Evolutionary conservation across 306 rosid genomes (phyloP), one percentile per base, ranked within the genome.

Genomic region (Prunus padus): DNA sequence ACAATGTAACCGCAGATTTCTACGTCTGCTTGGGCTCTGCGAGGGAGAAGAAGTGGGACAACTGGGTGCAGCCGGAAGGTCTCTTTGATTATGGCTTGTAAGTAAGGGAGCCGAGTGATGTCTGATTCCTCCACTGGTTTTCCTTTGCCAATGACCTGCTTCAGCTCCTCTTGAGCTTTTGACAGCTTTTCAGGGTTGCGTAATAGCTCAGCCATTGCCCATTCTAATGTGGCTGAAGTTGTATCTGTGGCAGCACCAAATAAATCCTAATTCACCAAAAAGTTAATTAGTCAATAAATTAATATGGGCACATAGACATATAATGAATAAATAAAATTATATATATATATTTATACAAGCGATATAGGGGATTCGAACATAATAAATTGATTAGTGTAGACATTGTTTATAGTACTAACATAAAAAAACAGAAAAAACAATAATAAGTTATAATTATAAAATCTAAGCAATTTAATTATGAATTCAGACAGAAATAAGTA

Each of bases 11-110:
- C 67, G 13, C 37, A 2, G 18, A 79, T 28, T 25, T 71, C 59
- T 7, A 79, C 73, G 10, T 79, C 82, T 16, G 22, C 65, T 10
- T 20, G 28, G 1, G 77, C 77, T 54, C 44, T 64, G 2, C 79
- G 64, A 1, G 78, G 82, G 0, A 73, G 46, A 25, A 73, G 2
- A 1, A 79, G 23, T 2, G 78, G 78, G 25, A 3, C 47, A 1
- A 0, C 19, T 1, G 82, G 78, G 70, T 79, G 82, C 11, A 79
- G 11, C 11, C 69, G 28, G 65, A 70, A 55, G 13, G 82, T 65
- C 15, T 79, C 82, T 47, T 79, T 79, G n/a, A 79, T 59, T n/a
- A 79, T 20, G 42, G 73, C 72, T 71, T 72, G 82, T 15, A 78
- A 26, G 64, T 51, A 79, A 55, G 82, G 82, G 2, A 79, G 65